phyloP scores from a whole-genome alignment of 139 green algal species.

The Chlorella sp. region DNA sequence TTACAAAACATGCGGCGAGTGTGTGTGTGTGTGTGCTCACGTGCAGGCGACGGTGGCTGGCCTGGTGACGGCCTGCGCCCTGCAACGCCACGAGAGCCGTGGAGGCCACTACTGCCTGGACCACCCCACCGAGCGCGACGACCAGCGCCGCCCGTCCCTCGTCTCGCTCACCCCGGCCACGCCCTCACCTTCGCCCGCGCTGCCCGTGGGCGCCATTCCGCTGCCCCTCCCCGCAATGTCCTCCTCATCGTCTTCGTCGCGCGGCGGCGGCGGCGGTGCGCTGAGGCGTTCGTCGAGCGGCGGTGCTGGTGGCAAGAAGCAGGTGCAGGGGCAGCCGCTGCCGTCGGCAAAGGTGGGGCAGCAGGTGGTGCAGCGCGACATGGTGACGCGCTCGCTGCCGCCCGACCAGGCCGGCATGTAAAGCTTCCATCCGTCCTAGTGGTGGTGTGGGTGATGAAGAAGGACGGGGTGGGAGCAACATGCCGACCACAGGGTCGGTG shows the following conservation, averaged over 20 bases:
- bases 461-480: too few relatives aligned
- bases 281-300: too few relatives aligned
- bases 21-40: too few relatives aligned
- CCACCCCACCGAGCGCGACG: slow-evolving; percentile 39
- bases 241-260: neutral
- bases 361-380: slow-evolving; percentile 8
- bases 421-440: too few relatives aligned
- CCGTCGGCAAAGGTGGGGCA: slow-evolving; percentile 1
- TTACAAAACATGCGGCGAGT: too few relatives aligned
- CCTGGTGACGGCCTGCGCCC: slow-evolving; percentile 73
- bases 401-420: too few relatives aligned
- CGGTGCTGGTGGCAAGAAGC: too few relatives aligned
- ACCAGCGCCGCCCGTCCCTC: slow-evolving; percentile 46
- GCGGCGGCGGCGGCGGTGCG: neutral
- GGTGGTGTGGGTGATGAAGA: too few relatives aligned
- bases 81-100: slow-evolving; percentile 76
- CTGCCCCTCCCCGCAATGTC: neutral
- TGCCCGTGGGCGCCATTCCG: slow-evolving; percentile 5
- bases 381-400: slow-evolving; percentile 12
- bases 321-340: neutral
- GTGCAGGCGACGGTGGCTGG: slow-evolving; percentile 73
- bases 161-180: slow-evolving; percentile 22
- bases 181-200: slow-evolving; percentile 16
- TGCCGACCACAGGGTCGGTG: too few relatives aligned
- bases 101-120: slow-evolving; percentile 79